Conservation (phyloP, 2,329 filamentous ascomycete genomes). For the Lizonia empirigonia region DNA sequence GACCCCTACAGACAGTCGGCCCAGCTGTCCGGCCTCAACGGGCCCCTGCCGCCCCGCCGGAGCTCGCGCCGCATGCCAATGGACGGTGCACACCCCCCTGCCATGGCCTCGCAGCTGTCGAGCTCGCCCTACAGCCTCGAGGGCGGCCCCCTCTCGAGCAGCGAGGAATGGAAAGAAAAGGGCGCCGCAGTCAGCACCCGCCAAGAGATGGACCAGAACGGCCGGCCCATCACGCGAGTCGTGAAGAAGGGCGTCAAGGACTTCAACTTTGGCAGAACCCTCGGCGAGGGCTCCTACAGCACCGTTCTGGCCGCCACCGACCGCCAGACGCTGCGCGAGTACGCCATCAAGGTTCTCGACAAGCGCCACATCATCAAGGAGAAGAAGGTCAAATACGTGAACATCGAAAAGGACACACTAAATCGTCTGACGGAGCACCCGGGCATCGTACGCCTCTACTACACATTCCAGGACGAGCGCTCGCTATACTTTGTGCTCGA, state of each 20-base stretch:
- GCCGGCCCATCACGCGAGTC: slow-evolving; percentile 78
- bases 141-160: slow-evolving; percentile 66
- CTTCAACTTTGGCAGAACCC: slow-evolving; percentile 87
- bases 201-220: slow-evolving; percentile 83
- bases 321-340: slow-evolving; percentile 91
- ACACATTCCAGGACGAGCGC: slow-evolving; percentile 96
- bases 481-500: slow-evolving; percentile 97
- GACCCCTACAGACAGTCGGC: slow-evolving; percentile 68
- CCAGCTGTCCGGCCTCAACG: slow-evolving; percentile 62
- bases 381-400: slow-evolving; percentile 99
- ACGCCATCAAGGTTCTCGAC: slow-evolving; percentile 97
- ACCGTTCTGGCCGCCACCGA: slow-evolving; percentile 93
- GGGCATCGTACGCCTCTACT: slow-evolving; percentile 94
- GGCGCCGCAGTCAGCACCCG: slow-evolving; percentile 86
- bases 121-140: slow-evolving; percentile 60
- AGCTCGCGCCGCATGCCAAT: slow-evolving; percentile 74
- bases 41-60: slow-evolving; percentile 73
- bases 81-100: slow-evolving; percentile 42
- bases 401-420: slow-evolving; percentile 97
- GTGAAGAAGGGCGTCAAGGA: slow-evolving; percentile 98
- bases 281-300: slow-evolving; percentile 97
- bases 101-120: slow-evolving; percentile 31
- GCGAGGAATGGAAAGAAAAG: slow-evolving; percentile 94
- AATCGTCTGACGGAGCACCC: slow-evolving; percentile 96
- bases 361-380: slow-evolving; percentile 99